Conservation (phyloP, 345 rosid species). For the Corymbia maculata region DNA sequence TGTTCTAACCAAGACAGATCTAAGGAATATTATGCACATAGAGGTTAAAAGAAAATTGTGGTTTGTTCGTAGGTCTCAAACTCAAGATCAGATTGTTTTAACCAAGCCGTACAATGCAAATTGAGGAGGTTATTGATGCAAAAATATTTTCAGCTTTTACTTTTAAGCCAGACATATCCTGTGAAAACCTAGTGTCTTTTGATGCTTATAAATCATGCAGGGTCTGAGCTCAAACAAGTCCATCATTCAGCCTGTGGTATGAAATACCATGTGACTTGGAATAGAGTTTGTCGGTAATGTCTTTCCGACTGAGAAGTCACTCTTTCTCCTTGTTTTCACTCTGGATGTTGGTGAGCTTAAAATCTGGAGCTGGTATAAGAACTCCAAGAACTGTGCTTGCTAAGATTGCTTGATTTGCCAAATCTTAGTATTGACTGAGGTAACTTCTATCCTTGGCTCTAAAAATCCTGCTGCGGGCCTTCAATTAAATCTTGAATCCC, state of each 20-base stretch:
- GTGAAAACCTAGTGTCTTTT: not conserved
- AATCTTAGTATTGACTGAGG: conserved; percentile 20
- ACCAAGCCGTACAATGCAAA: conserved; percentile 94
- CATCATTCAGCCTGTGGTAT: conserved; percentile 76
- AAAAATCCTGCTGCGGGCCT: not conserved
- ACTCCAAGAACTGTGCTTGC: conserved; percentile 69
- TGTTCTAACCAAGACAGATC: conserved; percentile 86
- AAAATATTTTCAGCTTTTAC: not conserved
- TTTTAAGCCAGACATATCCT: not conserved
- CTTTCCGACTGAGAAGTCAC: not conserved
- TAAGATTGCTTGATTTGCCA: conserved; percentile 66
- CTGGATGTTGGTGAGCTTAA: conserved; percentile 89
- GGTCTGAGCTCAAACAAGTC: conserved; percentile 64
- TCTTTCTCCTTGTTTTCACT: not conserved
- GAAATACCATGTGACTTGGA: conserved; percentile 2
- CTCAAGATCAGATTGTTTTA: conserved; percentile 79
- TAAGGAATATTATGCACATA: not conserved
- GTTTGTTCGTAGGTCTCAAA: conserved; percentile 47
- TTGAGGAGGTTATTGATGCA: conserved; percentile 59
- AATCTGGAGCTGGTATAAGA: conserved; percentile 83
- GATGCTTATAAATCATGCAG: conserved; percentile 24
- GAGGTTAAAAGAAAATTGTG: not conserved
- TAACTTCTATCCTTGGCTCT: not conserved
- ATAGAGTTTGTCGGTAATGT: not conserved
- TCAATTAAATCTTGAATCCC: not conserved